Evolutionary conservation across 176 grass and related monocot genomes (phyloP).

Genomic region (Triticum turgidum): DNA sequence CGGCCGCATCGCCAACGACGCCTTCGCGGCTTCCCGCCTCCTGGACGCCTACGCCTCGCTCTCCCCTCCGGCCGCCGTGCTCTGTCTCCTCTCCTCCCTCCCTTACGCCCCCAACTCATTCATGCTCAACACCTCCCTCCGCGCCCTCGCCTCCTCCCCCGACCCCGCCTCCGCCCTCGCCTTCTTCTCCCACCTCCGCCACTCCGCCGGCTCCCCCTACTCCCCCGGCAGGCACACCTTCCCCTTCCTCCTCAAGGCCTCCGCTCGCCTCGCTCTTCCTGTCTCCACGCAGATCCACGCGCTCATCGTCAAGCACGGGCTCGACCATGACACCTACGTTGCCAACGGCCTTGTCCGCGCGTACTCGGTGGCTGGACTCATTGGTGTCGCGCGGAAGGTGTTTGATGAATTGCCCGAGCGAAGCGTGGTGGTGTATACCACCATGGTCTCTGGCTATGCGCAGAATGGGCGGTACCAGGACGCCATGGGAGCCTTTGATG

Average conservation of each 20-base stretch:
- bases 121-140: slow-evolving; percentile 23
- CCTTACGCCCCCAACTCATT: slow-evolving; percentile 12
- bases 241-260: slow-evolving; percentile 57
- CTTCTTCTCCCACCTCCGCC: slow-evolving; percentile 18
- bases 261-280: background rate
- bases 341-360: slow-evolving; percentile 8
- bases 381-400: background rate
- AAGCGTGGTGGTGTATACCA: no score
- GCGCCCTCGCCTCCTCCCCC: slow-evolving; percentile 5
- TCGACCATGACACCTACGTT: background rate
- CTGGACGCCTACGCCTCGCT: slow-evolving; percentile 3
- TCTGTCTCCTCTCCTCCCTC: slow-evolving; percentile 27
- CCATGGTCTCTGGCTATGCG: no score
- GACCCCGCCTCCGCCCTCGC: slow-evolving; percentile 3
- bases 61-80: slow-evolving; percentile 29
- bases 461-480: no score
- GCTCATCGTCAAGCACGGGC: background rate
- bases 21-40: slow-evolving; percentile 20
- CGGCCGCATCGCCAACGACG: slow-evolving; percentile 37
- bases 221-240: slow-evolving; percentile 46
- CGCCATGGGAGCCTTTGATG: no score
- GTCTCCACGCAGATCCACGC: background rate
- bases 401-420: no score
- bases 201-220: background rate
- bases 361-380: background rate